Evolutionary conservation across 257 asterid genomes (phyloP), one percentile per base, ranked within the genome.

Genomic region (Marsdenia floribunda): DNA sequence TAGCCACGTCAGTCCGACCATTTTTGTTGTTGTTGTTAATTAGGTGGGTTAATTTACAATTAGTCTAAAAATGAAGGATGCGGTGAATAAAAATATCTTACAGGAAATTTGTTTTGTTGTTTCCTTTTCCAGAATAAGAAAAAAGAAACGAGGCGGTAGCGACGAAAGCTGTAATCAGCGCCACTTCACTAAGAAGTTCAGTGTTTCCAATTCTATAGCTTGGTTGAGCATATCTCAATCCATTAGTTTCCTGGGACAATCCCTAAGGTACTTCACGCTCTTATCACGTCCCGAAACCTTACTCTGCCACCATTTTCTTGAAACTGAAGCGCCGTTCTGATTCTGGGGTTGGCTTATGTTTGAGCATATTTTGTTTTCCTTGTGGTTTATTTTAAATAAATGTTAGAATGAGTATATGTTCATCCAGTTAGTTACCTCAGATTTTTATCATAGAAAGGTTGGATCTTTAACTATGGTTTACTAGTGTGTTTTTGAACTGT

Each of bases 381-480:
- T 12, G 16, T 6, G 14, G 0, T 21, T 55, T 55, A 2, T 10
- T 59, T 59, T 12, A 5, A 0, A 24, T 22, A 12, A 13, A 10
- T 13, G 3, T 26, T 14, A 0, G 12, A 14, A 29, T 15, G 44
- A 40, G n/a, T 15, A 0, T 61, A 9, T 26, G 2, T 61, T 35
- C 22, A 14, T 18, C 13, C 35, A 33, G 14, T 37, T 64, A 16
- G 6, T 29, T 26, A 5, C 19, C 67, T n/a, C 4, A 26, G 37
- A 60, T 60, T 37, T 65, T 6, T 37, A 37, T 65, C 5, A 5
- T 18, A 1, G 24, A 13, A 46, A 65, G 58, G 1, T 52, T 66
- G 68, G 7, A 75, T 66, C n/a, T 72, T 74, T 63, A 50, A 44
- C 57, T 37, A 37, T 35, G 53, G 42, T 24, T 44, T 42, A 58